phyloP scores from a whole-genome alignment of 148 eudicot species.

The Fagopyrum homotropicum region DNA sequence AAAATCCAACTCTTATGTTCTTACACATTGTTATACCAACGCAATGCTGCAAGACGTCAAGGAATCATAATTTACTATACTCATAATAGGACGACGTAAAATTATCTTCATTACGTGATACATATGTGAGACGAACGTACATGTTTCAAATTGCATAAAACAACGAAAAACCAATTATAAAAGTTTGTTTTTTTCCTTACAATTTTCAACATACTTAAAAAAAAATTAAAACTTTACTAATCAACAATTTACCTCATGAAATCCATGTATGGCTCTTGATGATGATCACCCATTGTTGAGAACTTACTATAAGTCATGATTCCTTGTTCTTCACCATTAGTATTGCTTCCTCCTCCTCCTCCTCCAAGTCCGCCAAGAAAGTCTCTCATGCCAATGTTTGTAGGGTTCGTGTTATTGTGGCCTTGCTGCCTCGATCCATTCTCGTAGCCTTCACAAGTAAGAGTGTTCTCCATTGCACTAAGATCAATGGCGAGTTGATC shows the following conservation, averaged over 20 bases:
- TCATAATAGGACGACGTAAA: not conserved
- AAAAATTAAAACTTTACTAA: not conserved
- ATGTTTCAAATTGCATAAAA: not conserved
- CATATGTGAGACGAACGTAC: not conserved
- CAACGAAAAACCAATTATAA: not conserved
- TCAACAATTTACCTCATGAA: constrained; percentile 1
- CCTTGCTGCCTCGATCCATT: constrained; percentile 14
- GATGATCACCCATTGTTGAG: not conserved
- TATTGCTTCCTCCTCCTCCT: not conserved
- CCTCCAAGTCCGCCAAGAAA: constrained; percentile 8
- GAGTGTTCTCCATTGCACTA: not conserved
- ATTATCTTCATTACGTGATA: not conserved
- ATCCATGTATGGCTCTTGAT: constrained; percentile 12
- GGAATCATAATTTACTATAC: not conserved
- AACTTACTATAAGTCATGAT: not conserved
- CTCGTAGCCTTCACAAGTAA: not conserved
- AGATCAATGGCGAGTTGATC: constrained; percentile 2
- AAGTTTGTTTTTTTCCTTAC: constrained; percentile 2
- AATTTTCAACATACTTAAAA: not conserved
- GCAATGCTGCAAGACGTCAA: not conserved
- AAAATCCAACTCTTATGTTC: not conserved
- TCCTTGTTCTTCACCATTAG: not conserved
- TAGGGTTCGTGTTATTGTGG: constrained; percentile 2
- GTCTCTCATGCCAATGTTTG: constrained; percentile 1
- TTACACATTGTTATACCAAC: not conserved